Conservation (phyloP, 139 green algal genomes). For the Coelastrella sp. region DNA sequence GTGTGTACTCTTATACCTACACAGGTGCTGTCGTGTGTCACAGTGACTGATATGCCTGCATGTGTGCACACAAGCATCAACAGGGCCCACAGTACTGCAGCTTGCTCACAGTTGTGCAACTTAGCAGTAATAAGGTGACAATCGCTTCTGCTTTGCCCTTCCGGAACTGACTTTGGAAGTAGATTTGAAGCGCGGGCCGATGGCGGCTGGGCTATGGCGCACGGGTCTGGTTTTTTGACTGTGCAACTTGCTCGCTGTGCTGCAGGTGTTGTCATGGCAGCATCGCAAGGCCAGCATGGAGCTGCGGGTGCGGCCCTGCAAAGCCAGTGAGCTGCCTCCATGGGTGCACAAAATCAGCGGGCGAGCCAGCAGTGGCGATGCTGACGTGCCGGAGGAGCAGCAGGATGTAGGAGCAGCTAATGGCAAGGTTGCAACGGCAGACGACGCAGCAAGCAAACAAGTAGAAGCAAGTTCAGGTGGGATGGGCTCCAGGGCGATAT, state of each 20-base stretch:
- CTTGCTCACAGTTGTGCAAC: no score
- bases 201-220: no score
- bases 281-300: constrained; percentile 76
- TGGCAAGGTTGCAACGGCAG: not conserved
- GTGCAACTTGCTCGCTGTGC: no score
- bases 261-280: constrained; percentile 55
- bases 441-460: not conserved
- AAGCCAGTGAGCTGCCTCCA: constrained; percentile 65
- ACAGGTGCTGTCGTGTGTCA: not conserved
- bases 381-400: constrained; percentile 2
- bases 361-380: not conserved
- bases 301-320: constrained; percentile 74
- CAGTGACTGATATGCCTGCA: no score
- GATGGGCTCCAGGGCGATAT: no score
- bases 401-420: not conserved
- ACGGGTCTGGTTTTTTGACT: no score
- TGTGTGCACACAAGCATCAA: no score
- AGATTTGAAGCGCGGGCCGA: no score
- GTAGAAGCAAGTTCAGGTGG: not conserved
- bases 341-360: constrained; percentile 39
- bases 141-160: no score
- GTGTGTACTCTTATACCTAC: not conserved
- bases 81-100: no score
- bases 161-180: no score
- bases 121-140: no score